Percentiles rank a stretch among this genome's conserved stretches.
These are phyloP conservation scores for Pseudogymnoascus sp. DNA, from an alignment of 2,329 filamentous ascomycete genomes.

Conservation along the genomic window DNA sequence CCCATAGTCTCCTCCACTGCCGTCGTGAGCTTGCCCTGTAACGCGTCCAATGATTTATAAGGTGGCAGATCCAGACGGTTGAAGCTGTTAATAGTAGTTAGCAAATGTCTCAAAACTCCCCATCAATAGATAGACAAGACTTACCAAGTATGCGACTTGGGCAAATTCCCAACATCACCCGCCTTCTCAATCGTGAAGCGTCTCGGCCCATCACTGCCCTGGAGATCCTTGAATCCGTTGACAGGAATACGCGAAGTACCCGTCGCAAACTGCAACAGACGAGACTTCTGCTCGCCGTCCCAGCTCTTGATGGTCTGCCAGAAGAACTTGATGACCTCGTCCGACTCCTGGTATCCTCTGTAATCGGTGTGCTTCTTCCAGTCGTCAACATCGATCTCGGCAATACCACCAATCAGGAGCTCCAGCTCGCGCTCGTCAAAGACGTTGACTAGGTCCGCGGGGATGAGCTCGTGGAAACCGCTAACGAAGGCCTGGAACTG, in stretches of 20 bases:
- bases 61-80: slow-evolving; percentile 92
- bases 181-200: slow-evolving; percentile 98
- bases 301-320: slow-evolving; percentile 96
- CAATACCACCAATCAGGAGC: slow-evolving; percentile 93
- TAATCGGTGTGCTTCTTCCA: slow-evolving; percentile 99
- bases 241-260: slow-evolving; percentile 96
- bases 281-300: slow-evolving; percentile 97
- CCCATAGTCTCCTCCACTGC: slow-evolving; percentile 98
- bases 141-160: slow-evolving; percentile 97
- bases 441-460: slow-evolving; percentile 91
- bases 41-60: slow-evolving; percentile 79
- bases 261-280: slow-evolving; percentile 91
- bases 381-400: slow-evolving; percentile 98
- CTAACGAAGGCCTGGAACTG: slow-evolving; percentile 98
- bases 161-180: slow-evolving; percentile 80
- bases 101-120: slow-evolving; percentile 10
- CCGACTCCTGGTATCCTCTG: slow-evolving; percentile 93
- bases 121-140: slow-evolving; percentile 29
- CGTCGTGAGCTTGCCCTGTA: slow-evolving; percentile 87
- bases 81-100: slow-evolving; percentile 55
- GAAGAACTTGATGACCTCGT: slow-evolving; percentile 97
- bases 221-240: slow-evolving; percentile 98
- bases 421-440: slow-evolving; percentile 98
- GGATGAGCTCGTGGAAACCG: slow-evolving; percentile 96
- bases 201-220: slow-evolving; percentile 90